Percentiles rank a stretch among this genome's conserved stretches.
These are phyloP conservation scores for Zymoseptoria tritici DNA, from an alignment of 2,329 filamentous ascomycete genomes.

Conservation along the genomic window DNA sequence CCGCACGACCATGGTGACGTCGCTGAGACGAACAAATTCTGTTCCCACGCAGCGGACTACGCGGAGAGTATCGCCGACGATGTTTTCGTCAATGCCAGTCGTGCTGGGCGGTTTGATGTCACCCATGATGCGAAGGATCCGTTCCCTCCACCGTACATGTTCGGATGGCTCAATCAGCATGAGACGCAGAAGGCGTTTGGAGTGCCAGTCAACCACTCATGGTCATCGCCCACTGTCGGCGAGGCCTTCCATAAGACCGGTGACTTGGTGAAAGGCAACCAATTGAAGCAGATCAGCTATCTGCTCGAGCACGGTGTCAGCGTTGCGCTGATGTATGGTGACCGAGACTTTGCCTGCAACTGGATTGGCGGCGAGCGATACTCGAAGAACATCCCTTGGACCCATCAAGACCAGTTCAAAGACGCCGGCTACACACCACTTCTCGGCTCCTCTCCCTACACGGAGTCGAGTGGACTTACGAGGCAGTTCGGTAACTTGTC, in stretches of 20 bases:
- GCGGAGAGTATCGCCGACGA: constrained; percentile 36
- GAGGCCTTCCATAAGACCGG: constrained; percentile 33
- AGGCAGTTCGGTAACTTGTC: constrained; percentile 32
- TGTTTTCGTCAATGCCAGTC: constrained; percentile 38
- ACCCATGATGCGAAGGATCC: constrained; percentile 32
- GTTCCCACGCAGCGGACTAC: constrained; percentile 32
- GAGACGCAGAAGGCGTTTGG: constrained; percentile 53
- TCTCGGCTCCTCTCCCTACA: constrained; percentile 17
- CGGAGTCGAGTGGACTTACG: constrained; percentile 25
- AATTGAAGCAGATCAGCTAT: constrained; percentile 33
- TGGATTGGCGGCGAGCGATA: constrained; percentile 52
- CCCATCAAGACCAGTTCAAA: constrained; percentile 38
- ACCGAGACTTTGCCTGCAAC: constrained; percentile 49
- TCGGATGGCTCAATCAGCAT: constrained; percentile 50
- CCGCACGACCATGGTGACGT: constrained; percentile 42
- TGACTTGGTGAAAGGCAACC: constrained; percentile 31
- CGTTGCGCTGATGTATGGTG: constrained; percentile 64
- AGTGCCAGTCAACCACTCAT: constrained; percentile 37
- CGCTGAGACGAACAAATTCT: constrained; percentile 25
- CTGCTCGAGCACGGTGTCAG: constrained; percentile 40
- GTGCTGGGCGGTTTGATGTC: constrained; percentile 52
- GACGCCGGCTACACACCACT: constrained; percentile 41
- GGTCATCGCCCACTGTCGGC: constrained; percentile 35
- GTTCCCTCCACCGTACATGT: constrained; percentile 40
- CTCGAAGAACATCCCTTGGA: constrained; percentile 44